These are phyloP conservation scores for Cladophialophora chaetospira DNA, from an alignment of 2,329 filamentous ascomycete species.

Conservation along the genomic window DNA sequence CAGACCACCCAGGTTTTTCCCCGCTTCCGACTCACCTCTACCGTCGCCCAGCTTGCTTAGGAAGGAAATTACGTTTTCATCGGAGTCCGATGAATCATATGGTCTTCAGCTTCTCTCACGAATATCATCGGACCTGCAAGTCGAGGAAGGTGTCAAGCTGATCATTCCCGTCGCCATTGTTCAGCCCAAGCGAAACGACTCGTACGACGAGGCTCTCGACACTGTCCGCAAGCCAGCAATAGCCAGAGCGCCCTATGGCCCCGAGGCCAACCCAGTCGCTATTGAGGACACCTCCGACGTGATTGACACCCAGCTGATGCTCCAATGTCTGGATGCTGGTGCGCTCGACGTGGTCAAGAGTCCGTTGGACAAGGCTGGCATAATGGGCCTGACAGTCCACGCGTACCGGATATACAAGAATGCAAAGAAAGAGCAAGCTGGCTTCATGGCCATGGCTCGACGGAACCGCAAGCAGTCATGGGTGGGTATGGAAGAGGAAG, in stretches of 20 bases:
- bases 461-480: constrained; percentile 83
- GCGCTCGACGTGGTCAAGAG: constrained; percentile 83
- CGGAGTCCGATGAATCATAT: constrained; percentile 50
- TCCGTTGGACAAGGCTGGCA: constrained; percentile 72
- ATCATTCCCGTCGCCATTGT: constrained; percentile 54
- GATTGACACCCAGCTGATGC: constrained; percentile 58
- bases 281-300: constrained; percentile 39
- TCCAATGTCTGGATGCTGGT: constrained; percentile 79
- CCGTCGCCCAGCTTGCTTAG: constrained; percentile 33
- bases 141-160: constrained; percentile 51
- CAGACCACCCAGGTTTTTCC: constrained; percentile 37
- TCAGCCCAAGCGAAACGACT: constrained; percentile 37
- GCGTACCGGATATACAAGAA: constrained; percentile 81
- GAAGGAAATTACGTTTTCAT: constrained; percentile 46
- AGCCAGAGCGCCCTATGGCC: constrained; percentile 25
- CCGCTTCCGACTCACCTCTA: constrained; percentile 37
- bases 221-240: constrained; percentile 11
- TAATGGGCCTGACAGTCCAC: constrained; percentile 76
- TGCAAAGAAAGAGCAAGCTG: constrained; percentile 70
- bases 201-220: constrained; percentile 25
- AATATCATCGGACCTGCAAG: constrained; percentile 53
- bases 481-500: constrained; percentile 82
- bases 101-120: constrained; percentile 52
- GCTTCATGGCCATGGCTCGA: constrained; percentile 66
- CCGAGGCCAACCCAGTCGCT: constrained; percentile 28